phyloP scores from a whole-genome alignment of 1,284 basidiomycete species.

The Prillingera fragicola region DNA sequence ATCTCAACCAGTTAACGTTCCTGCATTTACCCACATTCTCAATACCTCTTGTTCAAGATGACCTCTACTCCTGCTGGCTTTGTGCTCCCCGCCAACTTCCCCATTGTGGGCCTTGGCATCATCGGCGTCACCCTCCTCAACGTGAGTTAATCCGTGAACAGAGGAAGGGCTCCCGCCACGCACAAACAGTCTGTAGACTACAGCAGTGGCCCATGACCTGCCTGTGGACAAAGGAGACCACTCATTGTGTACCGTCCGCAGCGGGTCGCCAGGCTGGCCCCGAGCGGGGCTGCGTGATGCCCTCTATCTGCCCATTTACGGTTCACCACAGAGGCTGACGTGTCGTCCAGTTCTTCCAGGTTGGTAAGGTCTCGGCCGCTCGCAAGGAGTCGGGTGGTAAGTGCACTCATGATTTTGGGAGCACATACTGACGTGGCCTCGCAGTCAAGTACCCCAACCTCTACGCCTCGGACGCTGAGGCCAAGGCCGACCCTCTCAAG shows the following conservation, averaged over 20 bases:
- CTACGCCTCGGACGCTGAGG: slow-evolving; percentile 38
- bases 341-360: slow-evolving; percentile 31
- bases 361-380: slow-evolving; percentile 14
- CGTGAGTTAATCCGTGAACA: slow-evolving; percentile 16
- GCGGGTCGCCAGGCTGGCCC: no score
- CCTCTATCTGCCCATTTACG: no score
- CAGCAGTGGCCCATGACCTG: no score
- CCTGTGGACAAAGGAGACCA: no score
- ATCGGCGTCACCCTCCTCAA: slow-evolving; percentile 23
- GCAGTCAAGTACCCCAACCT: slow-evolving; percentile 35
- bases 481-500: slow-evolving; percentile 36
- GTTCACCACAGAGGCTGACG: no score
- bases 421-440: background rate
- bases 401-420: background rate
- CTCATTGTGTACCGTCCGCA: no score
- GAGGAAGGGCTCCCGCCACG: background rate
- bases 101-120: slow-evolving; percentile 37
- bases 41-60: background rate
- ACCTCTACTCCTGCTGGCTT: slow-evolving; percentile 7
- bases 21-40: no score
- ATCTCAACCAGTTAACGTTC: no score
- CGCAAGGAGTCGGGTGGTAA: slow-evolving; percentile 26
- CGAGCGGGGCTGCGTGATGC: no score
- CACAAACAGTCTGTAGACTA: no score
- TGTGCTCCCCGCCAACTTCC: slow-evolving; percentile 31